Base-by-base conservation (phyloP, 2,329 filamentous ascomycete genomes). In the Hymenoscyphus scutula region DNA sequence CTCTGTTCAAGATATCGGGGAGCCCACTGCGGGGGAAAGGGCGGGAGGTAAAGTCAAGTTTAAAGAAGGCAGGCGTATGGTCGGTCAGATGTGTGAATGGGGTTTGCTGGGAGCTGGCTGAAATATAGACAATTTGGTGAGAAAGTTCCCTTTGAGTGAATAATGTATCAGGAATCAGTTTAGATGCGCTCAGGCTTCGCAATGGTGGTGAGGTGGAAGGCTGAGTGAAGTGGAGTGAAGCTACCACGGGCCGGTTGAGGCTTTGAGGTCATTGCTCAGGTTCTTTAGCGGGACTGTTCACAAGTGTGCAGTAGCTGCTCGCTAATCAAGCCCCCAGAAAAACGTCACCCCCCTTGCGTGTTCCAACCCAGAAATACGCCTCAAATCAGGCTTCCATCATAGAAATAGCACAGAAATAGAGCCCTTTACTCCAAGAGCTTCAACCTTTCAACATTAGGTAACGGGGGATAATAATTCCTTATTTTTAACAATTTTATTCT, bases 261-360 rank as follows among this genome's bases (percentile, higher is more conserved):
- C 19, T 51, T 51, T 51, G 45, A 51, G 45, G 45, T 51, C 45
- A 51, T 51, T 51, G 45, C 19, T 51, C n/a, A n/a, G n/a, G n/a
- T n/a, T 51, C 41, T 48, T 25, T 48, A 48, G 41, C 41, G 41
- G 41, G 34, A 37, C 19, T 56, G 32, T 29, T 29, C 27, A 29
- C 27, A 3, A 29, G 3, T 3, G 27, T 25, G 15, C 27, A 56
- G 32, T 56, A 56, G 53, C 27, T 27, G 30, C 55, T 19, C 11
- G 32, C 32, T n/a, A n/a, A 29, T 38, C 29, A 56, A 38, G 13
- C 34, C 55, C 29, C 25, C 17, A 55, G 19, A 23, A 25, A 29
- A 37, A 56, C 56, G 41, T 48, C 56, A 59, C 38, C 29, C 34
- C 32, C 27, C 51, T 51, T 61, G 59, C 59, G 59, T 29, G 61